Evolutionary conservation across 106 monocot species (phyloP).

Genomic region (Apostasia ramifera): DNA sequence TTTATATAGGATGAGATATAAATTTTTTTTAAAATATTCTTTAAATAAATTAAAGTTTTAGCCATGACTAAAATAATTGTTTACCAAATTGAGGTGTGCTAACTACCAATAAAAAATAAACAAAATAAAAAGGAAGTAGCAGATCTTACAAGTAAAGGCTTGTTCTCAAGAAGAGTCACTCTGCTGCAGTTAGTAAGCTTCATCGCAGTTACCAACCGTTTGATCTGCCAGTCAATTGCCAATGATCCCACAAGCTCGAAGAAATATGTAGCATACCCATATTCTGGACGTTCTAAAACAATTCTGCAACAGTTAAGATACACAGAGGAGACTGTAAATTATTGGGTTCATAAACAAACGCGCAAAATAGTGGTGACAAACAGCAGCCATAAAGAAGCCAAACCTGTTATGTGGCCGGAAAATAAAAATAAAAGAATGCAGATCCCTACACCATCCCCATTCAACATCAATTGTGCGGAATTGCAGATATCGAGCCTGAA

Average conservation of each 20-base stretch:
- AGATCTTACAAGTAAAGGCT: slow-evolving; percentile 57
- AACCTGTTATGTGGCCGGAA: slow-evolving; percentile 89
- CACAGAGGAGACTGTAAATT: neutral
- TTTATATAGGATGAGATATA: too few relatives aligned
- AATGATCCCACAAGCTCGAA: slow-evolving; percentile 80
- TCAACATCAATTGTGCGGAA: slow-evolving; percentile 64
- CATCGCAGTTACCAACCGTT: slow-evolving; percentile 69
- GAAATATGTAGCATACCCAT: slow-evolving; percentile 98
- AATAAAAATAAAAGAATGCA: slow-evolving; percentile 97
- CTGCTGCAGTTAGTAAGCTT: slow-evolving; percentile 73
- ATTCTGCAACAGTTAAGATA: slow-evolving; percentile 42
- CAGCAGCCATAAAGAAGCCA: neutral
- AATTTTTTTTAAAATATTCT: too few relatives aligned
- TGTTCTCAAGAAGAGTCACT: slow-evolving; percentile 72
- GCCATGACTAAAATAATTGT: too few relatives aligned
- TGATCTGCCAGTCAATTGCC: slow-evolving; percentile 85
- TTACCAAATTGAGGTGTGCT: too few relatives aligned
- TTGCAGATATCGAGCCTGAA: slow-evolving; percentile 62
- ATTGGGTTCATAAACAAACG: neutral
- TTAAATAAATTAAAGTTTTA: too few relatives aligned
- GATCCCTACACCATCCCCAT: slow-evolving; percentile 99
- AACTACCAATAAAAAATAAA: too few relatives aligned
- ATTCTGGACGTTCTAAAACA: slow-evolving; percentile 95
- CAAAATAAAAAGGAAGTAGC: neutral
- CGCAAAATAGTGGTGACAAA: neutral